A percentile compares a stretch with the other conserved stretches of the same genome.
Evolutionary conservation across 495 filamentous ascomycete genomes (phyloP).

Genomic region (Articulospora tetracladia): DNA sequence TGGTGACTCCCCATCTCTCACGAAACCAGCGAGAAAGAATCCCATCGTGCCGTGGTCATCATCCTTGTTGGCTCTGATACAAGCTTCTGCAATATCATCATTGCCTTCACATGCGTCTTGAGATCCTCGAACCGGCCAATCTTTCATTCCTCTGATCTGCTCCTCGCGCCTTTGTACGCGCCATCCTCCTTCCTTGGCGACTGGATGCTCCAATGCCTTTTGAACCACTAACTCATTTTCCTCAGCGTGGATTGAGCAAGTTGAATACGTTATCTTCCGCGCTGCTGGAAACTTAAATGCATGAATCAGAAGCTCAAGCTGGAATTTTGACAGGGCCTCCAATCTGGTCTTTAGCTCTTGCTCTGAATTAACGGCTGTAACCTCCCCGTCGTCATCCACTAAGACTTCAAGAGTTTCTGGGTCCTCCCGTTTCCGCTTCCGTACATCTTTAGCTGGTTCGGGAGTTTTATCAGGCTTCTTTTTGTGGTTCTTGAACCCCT

Average conservation of each 20-base stretch:
- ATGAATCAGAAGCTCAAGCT: constrained; percentile 72
- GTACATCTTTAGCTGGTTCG: constrained; percentile 29
- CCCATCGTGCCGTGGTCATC: constrained; percentile 69
- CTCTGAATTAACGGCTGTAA: constrained; percentile 30
- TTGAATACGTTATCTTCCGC: constrained; percentile 78
- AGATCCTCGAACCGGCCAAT: constrained; percentile 68
- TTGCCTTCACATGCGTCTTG: constrained; percentile 36
- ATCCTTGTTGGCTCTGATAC: constrained; percentile 75
- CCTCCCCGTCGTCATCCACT: constrained; percentile 46
- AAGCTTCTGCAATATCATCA: constrained; percentile 60
- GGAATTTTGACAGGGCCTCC: constrained; percentile 67
- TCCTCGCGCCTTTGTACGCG: constrained; percentile 61
- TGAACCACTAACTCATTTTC: constrained; percentile 88
- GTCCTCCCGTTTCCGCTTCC: constrained; percentile 24
- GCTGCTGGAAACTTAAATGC: constrained; percentile 82
- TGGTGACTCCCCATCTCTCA: constrained; percentile 29
- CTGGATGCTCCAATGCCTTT: constrained; percentile 57
- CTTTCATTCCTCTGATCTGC: constrained; percentile 65
- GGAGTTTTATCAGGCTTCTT: constrained; percentile 21
- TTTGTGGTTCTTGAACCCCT: constrained; percentile 15
- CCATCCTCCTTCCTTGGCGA: constrained; percentile 73
- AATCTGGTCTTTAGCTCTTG: constrained; percentile 56
- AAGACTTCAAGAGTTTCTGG: constrained; percentile 32
- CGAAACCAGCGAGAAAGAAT: constrained; percentile 45
- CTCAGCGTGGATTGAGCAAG: constrained; percentile 78